Evolutionary conservation across 164 flowering plant genomes (phyloP).

Genomic region (Chloranthus sessilifolius): DNA sequence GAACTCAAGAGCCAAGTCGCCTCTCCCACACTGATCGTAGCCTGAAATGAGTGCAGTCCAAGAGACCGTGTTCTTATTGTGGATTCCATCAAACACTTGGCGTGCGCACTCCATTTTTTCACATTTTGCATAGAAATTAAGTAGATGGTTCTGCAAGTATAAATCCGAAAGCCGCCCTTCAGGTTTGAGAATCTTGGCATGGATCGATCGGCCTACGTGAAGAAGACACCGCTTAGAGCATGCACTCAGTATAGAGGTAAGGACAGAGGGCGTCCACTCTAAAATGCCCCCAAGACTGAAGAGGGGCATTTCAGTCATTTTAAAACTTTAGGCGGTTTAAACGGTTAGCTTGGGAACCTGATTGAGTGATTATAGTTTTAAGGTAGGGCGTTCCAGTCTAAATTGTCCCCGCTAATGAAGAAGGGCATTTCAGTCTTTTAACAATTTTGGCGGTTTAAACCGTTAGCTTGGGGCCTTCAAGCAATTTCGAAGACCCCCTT

Average conservation of each 20-base stretch:
- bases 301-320: too few species aligned
- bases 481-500: too few species aligned
- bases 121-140: constrained; percentile 66
- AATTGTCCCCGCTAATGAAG: too few species aligned
- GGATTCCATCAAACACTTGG: constrained; percentile 52
- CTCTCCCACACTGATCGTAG: constrained; percentile 43
- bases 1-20: constrained; percentile 32
- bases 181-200: constrained; percentile 36
- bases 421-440: too few species aligned
- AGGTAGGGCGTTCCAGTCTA: too few species aligned
- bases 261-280: constrained; percentile 4
- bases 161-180: constrained; percentile 25
- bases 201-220: constrained; percentile 24
- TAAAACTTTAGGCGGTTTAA: too few species aligned
- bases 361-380: too few species aligned
- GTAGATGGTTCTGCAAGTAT: constrained; percentile 45
- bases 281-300: too few species aligned
- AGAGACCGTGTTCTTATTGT: constrained; percentile 47
- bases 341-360: too few species aligned
- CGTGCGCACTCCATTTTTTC: constrained; percentile 27
- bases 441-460: too few species aligned
- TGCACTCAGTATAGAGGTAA: constrained; percentile 9
- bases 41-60: constrained; percentile 84
- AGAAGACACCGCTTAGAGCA: constrained; percentile 10
- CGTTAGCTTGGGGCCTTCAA: too few species aligned